These are phyloP conservation scores for Malus hybrid DNA, from an alignment of 331 rosid genomes.

Conservation along the genomic window DNA sequence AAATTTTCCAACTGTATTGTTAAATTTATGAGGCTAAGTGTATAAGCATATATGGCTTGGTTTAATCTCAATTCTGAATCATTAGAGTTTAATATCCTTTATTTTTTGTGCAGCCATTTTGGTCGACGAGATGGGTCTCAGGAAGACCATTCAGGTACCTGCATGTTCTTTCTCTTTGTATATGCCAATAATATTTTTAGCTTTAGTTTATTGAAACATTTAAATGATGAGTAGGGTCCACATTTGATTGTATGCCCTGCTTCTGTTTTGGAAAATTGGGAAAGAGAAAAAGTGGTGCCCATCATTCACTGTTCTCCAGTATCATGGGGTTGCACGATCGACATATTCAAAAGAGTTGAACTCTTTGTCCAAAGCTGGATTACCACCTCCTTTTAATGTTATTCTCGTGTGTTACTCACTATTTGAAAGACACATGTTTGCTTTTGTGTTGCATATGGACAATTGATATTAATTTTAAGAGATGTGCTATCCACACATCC, in stretches of 20 bases:
- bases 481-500: neutral
- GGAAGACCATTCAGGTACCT: too few relatives aligned
- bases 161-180: too few relatives aligned
- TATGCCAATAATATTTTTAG: too few relatives aligned
- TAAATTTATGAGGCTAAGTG: too few relatives aligned
- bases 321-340: constrained; percentile 75
- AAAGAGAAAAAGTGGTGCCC: constrained; percentile 98
- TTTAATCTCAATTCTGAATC: too few relatives aligned
- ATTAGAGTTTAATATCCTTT: too few relatives aligned
- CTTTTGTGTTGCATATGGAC: too few relatives aligned
- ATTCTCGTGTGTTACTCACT: constrained; percentile 58
- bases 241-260: constrained; percentile 98
- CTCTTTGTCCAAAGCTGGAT: constrained; percentile 73
- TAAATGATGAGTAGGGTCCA: constrained; percentile 84
- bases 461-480: constrained; percentile 16
- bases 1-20: too few relatives aligned
- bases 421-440: too few relatives aligned
- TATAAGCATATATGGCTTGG: too few relatives aligned
- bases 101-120: too few relatives aligned
- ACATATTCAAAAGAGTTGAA: constrained; percentile 73
- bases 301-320: constrained; percentile 71
- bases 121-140: too few relatives aligned
- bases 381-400: constrained; percentile 91
- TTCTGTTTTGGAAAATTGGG: constrained; percentile 99
- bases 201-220: constrained; percentile 38